Evolutionary conservation across 257 asterid species (phyloP), one percentile per base, ranked within the genome.

Genomic region (Nyctanthes arbortristis): DNA sequence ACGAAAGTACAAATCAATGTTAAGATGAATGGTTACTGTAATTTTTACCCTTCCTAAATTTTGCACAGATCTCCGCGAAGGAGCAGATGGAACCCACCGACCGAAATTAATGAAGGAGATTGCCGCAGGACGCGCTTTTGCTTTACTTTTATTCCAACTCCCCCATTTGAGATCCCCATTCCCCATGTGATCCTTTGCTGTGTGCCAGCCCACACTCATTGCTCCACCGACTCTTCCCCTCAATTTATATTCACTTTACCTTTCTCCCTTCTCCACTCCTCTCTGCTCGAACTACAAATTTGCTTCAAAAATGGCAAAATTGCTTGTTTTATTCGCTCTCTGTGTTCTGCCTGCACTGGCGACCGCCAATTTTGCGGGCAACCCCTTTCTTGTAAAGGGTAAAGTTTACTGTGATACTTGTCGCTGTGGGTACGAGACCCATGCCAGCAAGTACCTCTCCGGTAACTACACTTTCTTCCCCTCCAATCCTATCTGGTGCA

Each of bases 341-440:
- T 70, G 73, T 16, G 30, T 74, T 16, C 64, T 81, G 14, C 70
- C 66, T 22, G 78, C 78, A 62, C 32, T 82, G 36, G 70, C 81
- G 5, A 34, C 34, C 32, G 81, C 79, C 33, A 2, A n/a, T 10
- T 4, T 11, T 29, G 30, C n/a, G 28, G 68, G 56, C 5, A 62
- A 61, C 2, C 80, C 76, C 18, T 69, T 72, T 36, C 39, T 65
- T n/a, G 60, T 82, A 40, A 78, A 25, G 12, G 87, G 87, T 9
- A 76, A 31, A 45, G 57, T 49, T 7, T 78, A 75, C 70, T 73
- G 79, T 61, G 87, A 82, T 52, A 73, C 73, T 59, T 82, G 87
- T 80, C 77, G 79, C 57, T 79, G 70, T 27, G 87, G 84, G 30
- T 90, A 70, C 40, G 94, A 90, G 76, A 88, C 84, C 63, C 58